phyloP scores from a whole-genome alignment of 257 asterid species.

The Agastache rugosa region DNA sequence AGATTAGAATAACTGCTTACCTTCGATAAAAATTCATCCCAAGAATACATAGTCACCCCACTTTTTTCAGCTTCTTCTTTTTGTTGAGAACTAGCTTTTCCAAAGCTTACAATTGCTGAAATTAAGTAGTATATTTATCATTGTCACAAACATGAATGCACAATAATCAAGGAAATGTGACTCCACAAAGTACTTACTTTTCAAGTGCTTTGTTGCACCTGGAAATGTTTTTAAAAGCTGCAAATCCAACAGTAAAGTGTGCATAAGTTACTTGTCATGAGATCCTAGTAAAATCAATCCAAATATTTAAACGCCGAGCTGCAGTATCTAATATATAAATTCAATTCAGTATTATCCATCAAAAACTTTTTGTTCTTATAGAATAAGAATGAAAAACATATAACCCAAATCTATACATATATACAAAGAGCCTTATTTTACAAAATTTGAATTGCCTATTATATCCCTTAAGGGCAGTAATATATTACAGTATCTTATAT shows the following conservation, averaged over 20 bases:
- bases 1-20: conserved; percentile 51
- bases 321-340: neutral
- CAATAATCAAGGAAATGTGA: conserved; percentile 33
- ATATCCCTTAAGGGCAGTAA: too few relatives aligned
- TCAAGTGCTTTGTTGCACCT: conserved; percentile 63
- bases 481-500: too few relatives aligned
- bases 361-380: neutral
- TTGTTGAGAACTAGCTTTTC: conserved; percentile 68
- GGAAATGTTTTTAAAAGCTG: conserved; percentile 91
- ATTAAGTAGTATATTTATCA: conserved; percentile 32
- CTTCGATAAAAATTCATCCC: conserved; percentile 79
- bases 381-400: neutral
- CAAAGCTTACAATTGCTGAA: conserved; percentile 91
- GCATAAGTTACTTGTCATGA: conserved; percentile 35
- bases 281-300: conserved; percentile 25
- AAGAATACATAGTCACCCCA: conserved; percentile 69
- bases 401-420: too few relatives aligned
- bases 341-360: conserved; percentile 21
- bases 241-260: conserved; percentile 43
- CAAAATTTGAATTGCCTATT: too few relatives aligned
- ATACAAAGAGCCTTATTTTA: too few relatives aligned
- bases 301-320: conserved; percentile 25
- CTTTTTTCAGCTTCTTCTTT: conserved; percentile 69
- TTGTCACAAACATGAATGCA: conserved; percentile 28
- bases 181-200: conserved; percentile 58